A percentile compares a stretch with the other conserved stretches of the same genome.
Evolutionary conservation across 129 eudicot genomes (phyloP).

Genomic region (carrot (Daucus carota)): DNA sequence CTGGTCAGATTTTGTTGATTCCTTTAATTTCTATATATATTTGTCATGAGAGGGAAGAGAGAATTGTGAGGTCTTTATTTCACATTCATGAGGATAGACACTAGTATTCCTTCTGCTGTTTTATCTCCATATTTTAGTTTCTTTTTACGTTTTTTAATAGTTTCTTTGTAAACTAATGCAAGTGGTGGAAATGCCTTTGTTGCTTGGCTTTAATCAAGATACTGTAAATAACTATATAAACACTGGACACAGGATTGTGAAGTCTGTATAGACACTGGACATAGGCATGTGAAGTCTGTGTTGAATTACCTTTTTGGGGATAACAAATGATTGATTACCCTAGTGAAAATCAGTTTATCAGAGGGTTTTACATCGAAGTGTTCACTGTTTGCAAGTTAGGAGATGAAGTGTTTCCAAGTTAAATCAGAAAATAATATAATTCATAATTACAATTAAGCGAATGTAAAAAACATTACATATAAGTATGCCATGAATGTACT

Average conservation of each 20-base stretch:
- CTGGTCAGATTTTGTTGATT: too few species aligned
- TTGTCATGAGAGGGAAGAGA: too few species aligned
- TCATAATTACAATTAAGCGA: too few species aligned
- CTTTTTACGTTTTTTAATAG: background rate
- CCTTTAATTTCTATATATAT: too few species aligned
- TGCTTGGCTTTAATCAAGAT: background rate
- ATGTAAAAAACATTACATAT: too few species aligned
- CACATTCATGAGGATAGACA: background rate
- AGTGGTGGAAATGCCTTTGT: background rate
- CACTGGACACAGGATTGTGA: background rate
- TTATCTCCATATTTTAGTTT: background rate
- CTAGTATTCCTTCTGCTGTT: background rate
- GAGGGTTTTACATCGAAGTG: too few species aligned
- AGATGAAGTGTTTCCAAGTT: too few species aligned
- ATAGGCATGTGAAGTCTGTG: background rate
- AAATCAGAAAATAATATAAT: too few species aligned
- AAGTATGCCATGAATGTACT: too few species aligned
- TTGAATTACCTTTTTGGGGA: background rate
- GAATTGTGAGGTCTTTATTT: background rate
- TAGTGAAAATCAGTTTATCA: background rate
- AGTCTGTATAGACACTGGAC: too few species aligned
- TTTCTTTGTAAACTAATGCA: background rate
- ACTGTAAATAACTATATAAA: background rate
- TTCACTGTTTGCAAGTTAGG: too few species aligned
- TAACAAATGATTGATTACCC: background rate